Evolutionary conservation across 78 protist species (phyloP).

Genomic region (Creolimax fragrantissima): DNA sequence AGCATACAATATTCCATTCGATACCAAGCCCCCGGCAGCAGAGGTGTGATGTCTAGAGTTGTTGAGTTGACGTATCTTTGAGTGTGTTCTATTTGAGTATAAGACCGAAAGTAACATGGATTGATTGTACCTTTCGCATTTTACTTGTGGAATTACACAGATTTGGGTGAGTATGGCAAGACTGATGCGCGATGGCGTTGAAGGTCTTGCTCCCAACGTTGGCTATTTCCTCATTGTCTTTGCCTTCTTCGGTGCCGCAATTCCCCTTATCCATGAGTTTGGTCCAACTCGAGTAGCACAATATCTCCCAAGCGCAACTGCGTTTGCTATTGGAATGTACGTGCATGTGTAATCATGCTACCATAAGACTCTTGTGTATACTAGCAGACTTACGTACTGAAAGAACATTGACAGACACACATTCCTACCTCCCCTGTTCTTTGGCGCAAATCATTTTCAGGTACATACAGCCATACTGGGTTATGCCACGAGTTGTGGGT

Average conservation of each 20-base stretch:
- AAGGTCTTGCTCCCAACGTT: conserved; percentile 32
- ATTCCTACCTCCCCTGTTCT: too few species aligned
- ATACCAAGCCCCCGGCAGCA: not conserved
- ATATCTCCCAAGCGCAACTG: conserved; percentile 58
- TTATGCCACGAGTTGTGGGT: conserved; percentile 51
- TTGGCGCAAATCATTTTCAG: not conserved
- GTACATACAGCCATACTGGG: conserved; percentile 50
- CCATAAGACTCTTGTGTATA: too few species aligned
- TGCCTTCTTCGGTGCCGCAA: conserved; percentile 32
- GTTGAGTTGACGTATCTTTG: not conserved
- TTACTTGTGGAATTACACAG: too few species aligned
- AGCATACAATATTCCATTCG: not conserved
- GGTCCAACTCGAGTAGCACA: not conserved
- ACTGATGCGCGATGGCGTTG: conserved; percentile 29
- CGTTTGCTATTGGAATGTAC: conserved; percentile 61
- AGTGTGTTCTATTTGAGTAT: too few species aligned
- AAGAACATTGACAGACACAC: too few species aligned
- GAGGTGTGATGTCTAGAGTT: too few species aligned
- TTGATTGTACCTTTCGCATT: too few species aligned
- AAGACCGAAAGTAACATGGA: too few species aligned
- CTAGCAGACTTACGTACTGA: too few species aligned
- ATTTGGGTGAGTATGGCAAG: conserved; percentile 48
- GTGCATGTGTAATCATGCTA: too few species aligned
- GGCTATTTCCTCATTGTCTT: conserved; percentile 41
- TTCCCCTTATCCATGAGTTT: conserved; percentile 35